A percentile compares a stretch with the other conserved stretches of the same genome.
phyloP scores from a whole-genome alignment of 805 yeast species.

The Kodamaea neixiangensis region DNA sequence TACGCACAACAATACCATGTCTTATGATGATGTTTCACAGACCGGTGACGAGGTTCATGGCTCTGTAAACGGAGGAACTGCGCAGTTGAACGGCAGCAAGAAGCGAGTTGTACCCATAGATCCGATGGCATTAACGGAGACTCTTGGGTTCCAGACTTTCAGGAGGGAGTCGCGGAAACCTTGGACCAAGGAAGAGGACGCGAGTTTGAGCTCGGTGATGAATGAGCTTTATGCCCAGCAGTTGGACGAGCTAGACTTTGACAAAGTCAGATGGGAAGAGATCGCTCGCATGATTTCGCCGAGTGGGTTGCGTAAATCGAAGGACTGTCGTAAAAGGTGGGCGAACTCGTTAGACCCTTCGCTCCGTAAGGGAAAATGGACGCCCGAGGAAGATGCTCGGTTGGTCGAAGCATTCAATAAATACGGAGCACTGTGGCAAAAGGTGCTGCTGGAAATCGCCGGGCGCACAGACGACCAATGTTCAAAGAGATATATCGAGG shows the following conservation, averaged over 20 bases:
- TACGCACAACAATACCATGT: neutral
- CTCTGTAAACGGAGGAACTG: neutral
- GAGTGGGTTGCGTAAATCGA: constrained; percentile 58
- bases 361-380: constrained; percentile 85
- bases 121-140: constrained; percentile 62
- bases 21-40: neutral
- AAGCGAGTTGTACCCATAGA: constrained; percentile 38
- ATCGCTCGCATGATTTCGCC: constrained; percentile 47
- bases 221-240: constrained; percentile 32
- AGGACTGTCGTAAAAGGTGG: constrained; percentile 90
- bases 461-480: constrained; percentile 96
- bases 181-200: constrained; percentile 81
- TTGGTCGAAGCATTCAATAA: constrained; percentile 63
- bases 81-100: neutral
- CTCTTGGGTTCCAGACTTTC: constrained; percentile 73
- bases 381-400: constrained; percentile 70
- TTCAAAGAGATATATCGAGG: constrained; percentile 87
- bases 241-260: constrained; percentile 30
- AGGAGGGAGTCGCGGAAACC: constrained; percentile 61
- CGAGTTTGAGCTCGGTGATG: constrained; percentile 44
- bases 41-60: neutral
- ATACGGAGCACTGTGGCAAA: constrained; percentile 84
- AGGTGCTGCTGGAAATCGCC: constrained; percentile 69
- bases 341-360: constrained; percentile 79
- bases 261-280: constrained; percentile 61